Conservation (phyloP, 2,329 filamentous ascomycete species). For the Aspergillus sojae region DNA sequence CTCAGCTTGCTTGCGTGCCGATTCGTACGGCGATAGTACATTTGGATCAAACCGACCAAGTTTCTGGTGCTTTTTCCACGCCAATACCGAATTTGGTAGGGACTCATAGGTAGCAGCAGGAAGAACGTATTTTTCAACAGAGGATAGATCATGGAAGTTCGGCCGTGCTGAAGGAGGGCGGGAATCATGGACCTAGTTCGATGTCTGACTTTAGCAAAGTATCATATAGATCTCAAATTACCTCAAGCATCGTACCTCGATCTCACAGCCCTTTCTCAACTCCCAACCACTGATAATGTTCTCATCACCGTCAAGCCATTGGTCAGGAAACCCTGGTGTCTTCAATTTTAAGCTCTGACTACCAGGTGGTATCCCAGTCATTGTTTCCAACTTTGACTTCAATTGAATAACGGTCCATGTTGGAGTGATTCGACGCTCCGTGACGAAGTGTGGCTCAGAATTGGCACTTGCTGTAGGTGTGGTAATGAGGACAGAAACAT, state of each 20-base stretch:
- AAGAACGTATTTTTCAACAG: conserved; percentile 88
- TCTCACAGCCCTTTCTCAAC: conserved; percentile 45
- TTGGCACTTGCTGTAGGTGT: conserved; percentile 27
- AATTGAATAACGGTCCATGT: conserved; percentile 86
- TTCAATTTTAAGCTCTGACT: conserved; percentile 76
- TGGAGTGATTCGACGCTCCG: conserved; percentile 88
- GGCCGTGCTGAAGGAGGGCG: conserved; percentile 74
- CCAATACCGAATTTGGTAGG: conserved; percentile 83
- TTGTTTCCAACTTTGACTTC: conserved; percentile 84
- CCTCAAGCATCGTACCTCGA: conserved; percentile 38
- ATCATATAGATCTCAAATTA: background rate
- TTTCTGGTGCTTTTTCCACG: conserved; percentile 94
- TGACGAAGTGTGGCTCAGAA: conserved; percentile 53
- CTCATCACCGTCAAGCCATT: conserved; percentile 72
- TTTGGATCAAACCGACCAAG: conserved; percentile 94
- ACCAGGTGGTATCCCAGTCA: conserved; percentile 85
- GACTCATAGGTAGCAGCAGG: conserved; percentile 83
- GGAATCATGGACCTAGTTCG: conserved; percentile 71
- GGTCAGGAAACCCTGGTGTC: conserved; percentile 61
- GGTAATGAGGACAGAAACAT: conserved; percentile 45
- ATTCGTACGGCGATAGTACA: conserved; percentile 72
- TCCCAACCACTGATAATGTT: conserved; percentile 58
- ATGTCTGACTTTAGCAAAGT: background rate
- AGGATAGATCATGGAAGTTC: conserved; percentile 79
- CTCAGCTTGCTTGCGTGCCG: conserved; percentile 69